phyloP scores from a whole-genome alignment of 192 early-diverging fungal species.

The Linnemannia elongata region DNA sequence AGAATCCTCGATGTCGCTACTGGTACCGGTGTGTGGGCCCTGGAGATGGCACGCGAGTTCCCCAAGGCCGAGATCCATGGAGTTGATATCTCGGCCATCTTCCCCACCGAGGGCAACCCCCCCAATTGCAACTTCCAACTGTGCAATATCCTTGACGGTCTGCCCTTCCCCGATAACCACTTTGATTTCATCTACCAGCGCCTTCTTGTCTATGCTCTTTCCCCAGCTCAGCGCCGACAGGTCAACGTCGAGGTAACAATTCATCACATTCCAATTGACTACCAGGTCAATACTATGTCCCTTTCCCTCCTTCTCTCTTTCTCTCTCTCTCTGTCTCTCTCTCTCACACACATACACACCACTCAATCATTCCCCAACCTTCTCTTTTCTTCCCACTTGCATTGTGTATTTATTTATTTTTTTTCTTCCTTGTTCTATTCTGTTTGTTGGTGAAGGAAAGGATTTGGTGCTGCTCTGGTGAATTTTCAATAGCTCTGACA shows the following conservation, averaged over 20 bases:
- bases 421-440: not conserved
- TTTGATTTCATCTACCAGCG: slow-evolving; percentile 60
- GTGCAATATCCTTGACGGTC: slow-evolving; percentile 51
- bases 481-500: not conserved
- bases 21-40: slow-evolving; percentile 49
- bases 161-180: slow-evolving; percentile 56
- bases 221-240: slow-evolving; percentile 38
- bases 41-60: slow-evolving; percentile 56
- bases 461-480: not conserved
- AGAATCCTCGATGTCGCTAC: slow-evolving; percentile 50
- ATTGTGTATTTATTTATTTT: not conserved
- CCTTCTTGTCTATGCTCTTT: slow-evolving; percentile 35
- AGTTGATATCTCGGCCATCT: slow-evolving; percentile 55
- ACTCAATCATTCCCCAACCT: no score
- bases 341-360: no score
- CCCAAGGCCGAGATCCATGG: slow-evolving; percentile 49
- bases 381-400: not conserved
- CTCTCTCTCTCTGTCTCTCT: no score
- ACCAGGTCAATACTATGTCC: not conserved
- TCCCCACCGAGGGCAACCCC: slow-evolving; percentile 53
- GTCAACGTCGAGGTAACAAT: slow-evolving; percentile 39
- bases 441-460: not conserved
- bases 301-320: not conserved
- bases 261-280: no score
- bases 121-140: slow-evolving; percentile 55